Conservation (phyloP, 225 moss, liverwort and hornwort genomes). For the Polytrichum commune region DNA sequence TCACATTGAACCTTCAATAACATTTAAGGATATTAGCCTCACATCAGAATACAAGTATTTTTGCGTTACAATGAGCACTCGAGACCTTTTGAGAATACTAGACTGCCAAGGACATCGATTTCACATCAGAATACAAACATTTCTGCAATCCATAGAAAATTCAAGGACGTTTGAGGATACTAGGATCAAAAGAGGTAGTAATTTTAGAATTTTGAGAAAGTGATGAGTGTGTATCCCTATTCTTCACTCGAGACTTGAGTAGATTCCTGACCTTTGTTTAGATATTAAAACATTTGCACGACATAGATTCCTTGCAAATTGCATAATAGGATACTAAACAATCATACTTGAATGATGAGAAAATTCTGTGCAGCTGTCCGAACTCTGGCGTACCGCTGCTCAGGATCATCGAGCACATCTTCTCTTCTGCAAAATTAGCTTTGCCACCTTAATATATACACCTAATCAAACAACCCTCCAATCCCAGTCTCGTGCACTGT, state of each 20-base stretch:
- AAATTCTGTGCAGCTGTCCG: slow-evolving; percentile 52
- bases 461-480: neutral
- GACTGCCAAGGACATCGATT: too few species aligned
- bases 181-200: neutral
- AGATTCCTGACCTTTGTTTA: neutral
- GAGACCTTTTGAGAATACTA: too few species aligned
- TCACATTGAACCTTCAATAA: neutral
- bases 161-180: neutral
- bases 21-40: neutral
- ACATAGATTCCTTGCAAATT: too few species aligned
- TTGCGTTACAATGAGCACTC: too few species aligned
- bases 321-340: too few species aligned
- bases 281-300: neutral
- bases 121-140: neutral
- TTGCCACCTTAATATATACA: neutral
- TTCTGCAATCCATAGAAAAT: neutral
- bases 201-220: neutral
- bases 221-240: neutral
- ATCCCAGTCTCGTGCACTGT: neutral
- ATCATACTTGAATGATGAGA: slow-evolving; percentile 55
- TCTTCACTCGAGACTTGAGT: neutral
- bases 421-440: slow-evolving; percentile 43
- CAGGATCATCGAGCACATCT: slow-evolving; percentile 52
- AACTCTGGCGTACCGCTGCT: slow-evolving; percentile 49
- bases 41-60: neutral